phyloP scores from a whole-genome alignment of 2,329 filamentous ascomycete species.

The Apiospora saccharicola region DNA sequence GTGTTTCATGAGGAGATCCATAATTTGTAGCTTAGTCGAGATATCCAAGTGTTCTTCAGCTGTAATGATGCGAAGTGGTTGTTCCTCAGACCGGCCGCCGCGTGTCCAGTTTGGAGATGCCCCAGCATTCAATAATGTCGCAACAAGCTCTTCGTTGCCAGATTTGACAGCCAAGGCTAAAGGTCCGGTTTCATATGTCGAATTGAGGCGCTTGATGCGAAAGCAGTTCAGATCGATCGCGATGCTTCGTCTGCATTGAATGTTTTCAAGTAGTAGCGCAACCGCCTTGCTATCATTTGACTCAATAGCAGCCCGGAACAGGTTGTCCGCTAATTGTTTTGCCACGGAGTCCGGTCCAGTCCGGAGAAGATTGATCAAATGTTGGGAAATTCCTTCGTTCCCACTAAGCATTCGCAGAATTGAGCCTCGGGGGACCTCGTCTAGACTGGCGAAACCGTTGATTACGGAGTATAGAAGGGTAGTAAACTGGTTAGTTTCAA shows the following conservation, averaged over 20 bases:
- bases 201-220: no score
- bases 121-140: neutral
- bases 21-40: neutral
- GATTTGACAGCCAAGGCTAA: neutral
- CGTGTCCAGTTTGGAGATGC: neutral
- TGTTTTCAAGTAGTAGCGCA: neutral
- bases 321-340: neutral
- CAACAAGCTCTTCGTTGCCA: neutral
- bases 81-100: no score
- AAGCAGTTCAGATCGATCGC: neutral
- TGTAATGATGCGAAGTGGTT: no score
- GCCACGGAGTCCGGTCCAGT: neutral
- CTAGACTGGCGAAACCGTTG: neutral
- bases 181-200: no score
- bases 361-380: neutral
- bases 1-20: neutral
- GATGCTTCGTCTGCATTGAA: neutral
- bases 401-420: neutral
- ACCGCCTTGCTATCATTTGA: neutral
- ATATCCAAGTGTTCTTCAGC: neutral
- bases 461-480: neutral
- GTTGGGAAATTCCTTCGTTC: neutral
- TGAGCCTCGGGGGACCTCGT: neutral
- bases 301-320: neutral
- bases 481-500: neutral